phyloP scores from a whole-genome alignment of 208 protist species.

The Crithidia sp. region DNA sequence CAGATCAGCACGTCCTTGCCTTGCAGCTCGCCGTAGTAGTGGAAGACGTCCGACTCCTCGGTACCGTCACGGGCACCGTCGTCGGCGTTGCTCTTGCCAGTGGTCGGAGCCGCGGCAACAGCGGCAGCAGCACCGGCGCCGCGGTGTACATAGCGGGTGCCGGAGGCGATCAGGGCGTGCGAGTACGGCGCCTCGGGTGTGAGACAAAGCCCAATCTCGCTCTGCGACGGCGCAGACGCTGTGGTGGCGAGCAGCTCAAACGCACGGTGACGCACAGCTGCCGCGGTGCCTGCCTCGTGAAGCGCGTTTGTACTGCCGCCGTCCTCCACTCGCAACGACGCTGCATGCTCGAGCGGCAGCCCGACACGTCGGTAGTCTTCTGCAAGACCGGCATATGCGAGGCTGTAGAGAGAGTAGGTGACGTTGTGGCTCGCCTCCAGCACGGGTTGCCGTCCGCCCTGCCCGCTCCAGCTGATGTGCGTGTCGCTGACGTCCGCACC shows the following conservation, averaged over 20 bases:
- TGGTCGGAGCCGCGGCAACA: neutral
- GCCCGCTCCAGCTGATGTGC: constrained; percentile 21
- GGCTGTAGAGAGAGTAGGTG: constrained; percentile 36
- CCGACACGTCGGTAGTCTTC: constrained; percentile 62
- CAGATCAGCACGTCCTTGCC: constrained; percentile 58
- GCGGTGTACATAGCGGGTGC: constrained; percentile 61
- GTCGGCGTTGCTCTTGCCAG: neutral
- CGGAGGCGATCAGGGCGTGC: constrained; percentile 51
- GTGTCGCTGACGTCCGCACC: constrained; percentile 20
- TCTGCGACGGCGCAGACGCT: constrained; percentile 15
- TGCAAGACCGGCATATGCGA: constrained; percentile 66
- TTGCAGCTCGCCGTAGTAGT: constrained; percentile 55
- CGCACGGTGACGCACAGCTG: neutral
- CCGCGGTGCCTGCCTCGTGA: neutral
- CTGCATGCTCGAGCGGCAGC: constrained; percentile 54
- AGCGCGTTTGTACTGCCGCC: neutral
- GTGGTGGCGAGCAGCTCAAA: constrained; percentile 14
- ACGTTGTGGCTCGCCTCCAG: constrained; percentile 19
- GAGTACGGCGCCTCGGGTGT: constrained; percentile 70
- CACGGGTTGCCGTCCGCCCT: neutral
- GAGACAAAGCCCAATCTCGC: constrained; percentile 25
- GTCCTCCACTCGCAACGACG: constrained; percentile 4
- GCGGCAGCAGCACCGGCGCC: constrained; percentile 31
- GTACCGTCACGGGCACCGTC: too few relatives aligned
- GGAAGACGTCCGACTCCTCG: constrained; percentile 25